Evolutionary conservation across 2,329 filamentous ascomycete species (phyloP).

Genomic region (Penicillium sp.): DNA sequence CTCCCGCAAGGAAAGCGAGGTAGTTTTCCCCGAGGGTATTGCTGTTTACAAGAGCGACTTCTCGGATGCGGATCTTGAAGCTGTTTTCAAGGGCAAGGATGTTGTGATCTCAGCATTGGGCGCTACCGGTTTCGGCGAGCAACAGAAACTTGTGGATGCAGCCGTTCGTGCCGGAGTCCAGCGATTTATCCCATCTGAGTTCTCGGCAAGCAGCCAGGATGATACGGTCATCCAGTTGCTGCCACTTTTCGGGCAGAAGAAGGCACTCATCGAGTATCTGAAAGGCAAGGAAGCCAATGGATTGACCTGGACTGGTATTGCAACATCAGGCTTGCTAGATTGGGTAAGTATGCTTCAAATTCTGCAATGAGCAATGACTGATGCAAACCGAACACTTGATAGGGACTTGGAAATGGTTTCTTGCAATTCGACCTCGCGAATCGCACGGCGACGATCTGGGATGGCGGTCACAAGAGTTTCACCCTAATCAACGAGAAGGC

Average conservation of each 20-base stretch:
- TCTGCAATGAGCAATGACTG: not conserved
- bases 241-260: conserved; percentile 33
- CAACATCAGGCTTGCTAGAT: conserved; percentile 65
- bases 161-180: conserved; percentile 38
- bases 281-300: conserved; percentile 50
- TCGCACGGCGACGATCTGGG: conserved; percentile 59
- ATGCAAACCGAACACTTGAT: not conserved
- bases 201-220: conserved; percentile 34
- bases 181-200: conserved; percentile 41
- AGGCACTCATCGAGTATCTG: conserved; percentile 54
- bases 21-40: not conserved
- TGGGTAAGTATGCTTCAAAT: conserved; percentile 42
- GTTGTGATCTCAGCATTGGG: conserved; percentile 37
- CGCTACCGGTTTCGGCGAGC: conserved; percentile 28
- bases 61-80: conserved; percentile 22
- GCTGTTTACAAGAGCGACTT: not conserved
- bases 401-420: conserved; percentile 54
- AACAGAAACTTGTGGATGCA: conserved; percentile 39
- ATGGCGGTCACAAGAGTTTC: conserved; percentile 59
- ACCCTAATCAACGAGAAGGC: conserved; percentile 56
- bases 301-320: conserved; percentile 64
- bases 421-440: conserved; percentile 56
- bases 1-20: conserved; percentile 1
- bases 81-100: conserved; percentile 35
- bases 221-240: conserved; percentile 29